phyloP scores from a whole-genome alignment of 805 yeast species.

The Candida chauliodis region DNA sequence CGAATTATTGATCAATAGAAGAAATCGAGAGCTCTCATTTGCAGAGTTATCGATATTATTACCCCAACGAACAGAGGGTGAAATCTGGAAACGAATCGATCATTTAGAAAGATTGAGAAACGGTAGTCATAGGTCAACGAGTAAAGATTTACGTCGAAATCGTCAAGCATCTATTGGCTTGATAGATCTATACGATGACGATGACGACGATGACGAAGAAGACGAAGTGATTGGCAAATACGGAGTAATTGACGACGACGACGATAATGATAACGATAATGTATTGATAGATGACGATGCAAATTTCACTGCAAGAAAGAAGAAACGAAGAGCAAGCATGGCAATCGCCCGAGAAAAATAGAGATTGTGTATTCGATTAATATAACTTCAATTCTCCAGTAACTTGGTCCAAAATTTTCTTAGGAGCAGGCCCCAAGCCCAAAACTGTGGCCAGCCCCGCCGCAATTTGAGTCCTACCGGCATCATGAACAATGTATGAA shows the following conservation, averaged over 20 bases:
- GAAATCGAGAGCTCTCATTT: constrained; percentile 57
- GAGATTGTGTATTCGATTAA: too few relatives aligned
- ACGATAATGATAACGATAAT: constrained; percentile 27
- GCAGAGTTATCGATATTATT: constrained; percentile 72
- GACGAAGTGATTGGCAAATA: constrained; percentile 40
- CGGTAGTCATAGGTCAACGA: constrained; percentile 25
- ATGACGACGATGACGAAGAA: constrained; percentile 28
- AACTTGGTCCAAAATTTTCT: constrained; percentile 68
- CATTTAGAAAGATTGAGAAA: constrained; percentile 38
- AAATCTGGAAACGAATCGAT: constrained; percentile 62
- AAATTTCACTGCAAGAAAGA: constrained; percentile 19
- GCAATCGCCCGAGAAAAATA: too few relatives aligned
- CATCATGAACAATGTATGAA: constrained; percentile 83
- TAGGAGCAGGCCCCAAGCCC: constrained; percentile 98
- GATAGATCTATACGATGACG: constrained; percentile 37
- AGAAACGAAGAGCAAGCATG: constrained; percentile 38
- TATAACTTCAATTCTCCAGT: constrained; percentile 78
- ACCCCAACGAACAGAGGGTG: constrained; percentile 71
- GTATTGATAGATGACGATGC: constrained; percentile 32
- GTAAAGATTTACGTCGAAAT: constrained; percentile 26
- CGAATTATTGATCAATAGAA: constrained; percentile 53
- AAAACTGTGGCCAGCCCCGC: constrained; percentile 94
- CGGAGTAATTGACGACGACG: constrained; percentile 31
- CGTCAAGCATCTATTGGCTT: constrained; percentile 39
- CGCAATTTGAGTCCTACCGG: constrained; percentile 95